Evolutionary conservation across 768 basidiomycete species (phyloP), one percentile per base, ranked within the genome.

Genomic region (Tulasnella sp.): DNA sequence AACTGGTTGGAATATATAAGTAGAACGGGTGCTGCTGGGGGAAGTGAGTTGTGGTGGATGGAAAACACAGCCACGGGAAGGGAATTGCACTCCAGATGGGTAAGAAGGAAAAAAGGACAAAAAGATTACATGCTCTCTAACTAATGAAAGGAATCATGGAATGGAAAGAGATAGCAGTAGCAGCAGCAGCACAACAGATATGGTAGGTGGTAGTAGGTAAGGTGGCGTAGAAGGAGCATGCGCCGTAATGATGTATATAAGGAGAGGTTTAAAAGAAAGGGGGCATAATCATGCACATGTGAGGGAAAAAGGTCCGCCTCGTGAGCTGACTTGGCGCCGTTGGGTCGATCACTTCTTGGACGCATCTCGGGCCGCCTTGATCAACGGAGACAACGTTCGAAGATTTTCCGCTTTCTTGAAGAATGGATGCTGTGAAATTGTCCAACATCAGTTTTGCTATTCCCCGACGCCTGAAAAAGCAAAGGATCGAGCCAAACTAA

Each of bases 41-140:
- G 36, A 40, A 24, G 31, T n/a, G 96, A 95, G 78, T n/a, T n/a
- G n/a, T n/a, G n/a, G 98, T 94, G 86, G 97, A 96, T 2, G 96
- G 97, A 81, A 96, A 98, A n/a, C n/a, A n/a, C 88, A 98, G 98
- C n/a, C 96, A 96, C 98, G 74, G 99, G 39, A 74, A 74, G 7
- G 18, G 24, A 42, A 39, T n/a, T 39, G 72, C 72, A 31, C 39
- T 39, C 38, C 72, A 38, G n/a, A 44, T 44, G 19, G 40, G 34
- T 34, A 72, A 73, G 2, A 73, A 24, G 71, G 34, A 18, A 36
- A 38, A 44, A 44, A 14, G 14, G 4, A n/a, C n/a, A n/a, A n/a
- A 31, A 74, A 19, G 44, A 74, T 74, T 74, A 74, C 72, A 74
- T 74, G 72, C 72, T 74, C 39, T 74, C 39, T 74, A 74, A 46